These are phyloP conservation scores for Mycosphaerella sp. DNA, from an alignment of 2,329 filamentous ascomycete species.

Conservation along the genomic window DNA sequence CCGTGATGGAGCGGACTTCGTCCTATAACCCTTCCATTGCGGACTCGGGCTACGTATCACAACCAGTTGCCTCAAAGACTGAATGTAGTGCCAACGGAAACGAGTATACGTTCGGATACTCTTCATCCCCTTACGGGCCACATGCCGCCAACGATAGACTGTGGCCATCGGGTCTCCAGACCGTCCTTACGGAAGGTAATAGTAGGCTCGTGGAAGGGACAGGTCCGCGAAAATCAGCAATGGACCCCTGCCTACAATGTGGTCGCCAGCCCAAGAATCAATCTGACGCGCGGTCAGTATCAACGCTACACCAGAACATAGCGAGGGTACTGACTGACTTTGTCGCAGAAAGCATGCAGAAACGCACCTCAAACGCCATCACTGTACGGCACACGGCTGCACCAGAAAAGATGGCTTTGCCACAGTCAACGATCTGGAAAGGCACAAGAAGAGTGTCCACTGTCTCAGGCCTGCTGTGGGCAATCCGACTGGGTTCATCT, in stretches of 20 bases:
- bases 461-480: conserved; percentile 41
- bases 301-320: background rate
- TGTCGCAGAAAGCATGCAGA: conserved; percentile 62
- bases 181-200: conserved; percentile 5
- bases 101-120: background rate
- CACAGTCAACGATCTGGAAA: conserved; percentile 72
- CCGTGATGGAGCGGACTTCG: background rate
- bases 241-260: conserved; percentile 9
- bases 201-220: background rate
- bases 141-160: background rate
- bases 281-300: conserved; percentile 21
- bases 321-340: conserved; percentile 1
- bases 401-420: conserved; percentile 58
- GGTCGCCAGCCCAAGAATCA: conserved; percentile 16
- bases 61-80: background rate
- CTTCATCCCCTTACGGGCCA: background rate
- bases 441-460: conserved; percentile 68
- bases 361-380: conserved; percentile 62
- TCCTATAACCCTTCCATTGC: conserved; percentile 4
- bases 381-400: conserved; percentile 56
- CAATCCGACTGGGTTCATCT: conserved; percentile 39
- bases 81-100: background rate
- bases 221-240: background rate
- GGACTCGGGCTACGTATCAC: conserved; percentile 20
- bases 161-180: conserved; percentile 2